phyloP scores from a whole-genome alignment of 768 basidiomycete species.

The Clavulina sp. region DNA sequence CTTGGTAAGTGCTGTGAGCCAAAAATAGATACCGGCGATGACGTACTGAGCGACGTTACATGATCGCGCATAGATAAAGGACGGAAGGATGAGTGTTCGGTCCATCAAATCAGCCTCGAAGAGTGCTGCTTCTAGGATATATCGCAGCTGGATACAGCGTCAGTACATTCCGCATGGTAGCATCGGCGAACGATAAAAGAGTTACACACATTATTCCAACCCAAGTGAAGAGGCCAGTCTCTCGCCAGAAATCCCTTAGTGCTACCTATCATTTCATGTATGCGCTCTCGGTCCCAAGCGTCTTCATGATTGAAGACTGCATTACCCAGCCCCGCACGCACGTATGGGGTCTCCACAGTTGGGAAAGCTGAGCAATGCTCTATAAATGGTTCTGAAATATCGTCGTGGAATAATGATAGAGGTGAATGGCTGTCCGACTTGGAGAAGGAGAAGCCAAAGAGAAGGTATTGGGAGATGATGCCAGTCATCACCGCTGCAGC shows the following conservation, averaged over 20 bases:
- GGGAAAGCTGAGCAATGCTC: background rate
- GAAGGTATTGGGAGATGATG: constrained; percentile 10
- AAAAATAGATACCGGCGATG: background rate
- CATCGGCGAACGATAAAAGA: background rate
- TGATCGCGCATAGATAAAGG: constrained; percentile 6
- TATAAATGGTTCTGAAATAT: background rate
- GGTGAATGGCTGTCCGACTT: background rate
- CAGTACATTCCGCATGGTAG: background rate
- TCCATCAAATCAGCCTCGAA: constrained; percentile 4
- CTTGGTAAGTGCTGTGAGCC: background rate
- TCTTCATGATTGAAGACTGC: background rate
- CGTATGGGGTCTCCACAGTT: background rate
- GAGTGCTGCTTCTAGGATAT: constrained; percentile 8
- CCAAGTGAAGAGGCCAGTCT: background rate
- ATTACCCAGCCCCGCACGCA: background rate
- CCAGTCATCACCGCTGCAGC: constrained; percentile 10
- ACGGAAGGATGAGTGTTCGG: constrained; percentile 4
- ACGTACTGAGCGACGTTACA: constrained; percentile 6
- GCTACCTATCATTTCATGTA: background rate
- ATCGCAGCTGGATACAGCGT: constrained; percentile 1
- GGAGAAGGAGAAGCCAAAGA: constrained; percentile 7
- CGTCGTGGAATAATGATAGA: background rate
- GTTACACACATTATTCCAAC: constrained; percentile 8
- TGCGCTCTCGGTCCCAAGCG: background rate
- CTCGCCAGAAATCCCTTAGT: constrained; percentile 1